Evolutionary conservation across 2,329 filamentous ascomycete genomes (phyloP).

Genomic region (Trichoderma atrobrunneum): DNA sequence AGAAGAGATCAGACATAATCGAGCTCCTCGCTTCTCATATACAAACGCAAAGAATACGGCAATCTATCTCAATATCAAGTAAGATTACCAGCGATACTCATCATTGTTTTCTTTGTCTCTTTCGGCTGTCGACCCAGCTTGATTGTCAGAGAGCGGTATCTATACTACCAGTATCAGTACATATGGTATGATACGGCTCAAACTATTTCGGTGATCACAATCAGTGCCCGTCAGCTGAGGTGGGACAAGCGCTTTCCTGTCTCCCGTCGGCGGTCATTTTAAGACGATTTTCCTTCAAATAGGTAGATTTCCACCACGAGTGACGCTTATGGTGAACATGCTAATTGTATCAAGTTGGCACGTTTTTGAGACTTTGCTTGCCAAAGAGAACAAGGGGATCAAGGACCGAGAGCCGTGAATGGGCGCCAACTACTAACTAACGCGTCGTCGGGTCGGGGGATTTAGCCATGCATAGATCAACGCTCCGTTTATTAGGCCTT

Average conservation of each 20-base stretch:
- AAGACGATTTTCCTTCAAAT: not conserved
- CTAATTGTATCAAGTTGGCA: not conserved
- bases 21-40: not conserved
- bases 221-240: not conserved
- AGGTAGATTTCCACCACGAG: not conserved
- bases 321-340: not conserved
- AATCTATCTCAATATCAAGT: not conserved
- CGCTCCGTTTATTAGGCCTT: not conserved
- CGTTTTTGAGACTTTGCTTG: not conserved
- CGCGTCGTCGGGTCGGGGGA: conserved; percentile 13
- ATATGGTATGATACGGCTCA: not conserved
- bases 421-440: not conserved
- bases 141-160: not conserved
- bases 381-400: not conserved
- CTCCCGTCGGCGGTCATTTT: not conserved
- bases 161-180: not conserved
- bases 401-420: conserved; percentile 8
- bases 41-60: not conserved
- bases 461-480: conserved; percentile 17
- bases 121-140: not conserved
- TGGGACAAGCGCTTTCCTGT: not conserved
- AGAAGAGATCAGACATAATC: not conserved
- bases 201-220: not conserved
- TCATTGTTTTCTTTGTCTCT: not conserved
- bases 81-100: not conserved